Evolutionary conservation across 371 early-diverging fungal genomes (phyloP), one percentile per base, ranked within the genome.

Genomic region (Mortierella sp.): DNA sequence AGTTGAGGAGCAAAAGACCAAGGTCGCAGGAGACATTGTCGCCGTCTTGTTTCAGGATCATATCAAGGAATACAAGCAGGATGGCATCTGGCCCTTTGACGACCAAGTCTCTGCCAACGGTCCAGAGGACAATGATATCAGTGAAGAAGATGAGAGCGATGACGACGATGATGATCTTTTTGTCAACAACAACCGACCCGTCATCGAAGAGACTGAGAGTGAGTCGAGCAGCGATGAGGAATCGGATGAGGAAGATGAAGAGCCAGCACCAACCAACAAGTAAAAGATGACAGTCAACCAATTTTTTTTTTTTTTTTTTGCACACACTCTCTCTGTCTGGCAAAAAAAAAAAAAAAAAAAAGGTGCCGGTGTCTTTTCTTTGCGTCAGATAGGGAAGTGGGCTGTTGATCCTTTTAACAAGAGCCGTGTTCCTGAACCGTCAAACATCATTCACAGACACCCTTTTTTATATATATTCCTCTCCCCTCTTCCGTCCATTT

Each of bases 1-100:
- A 25, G 88, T 89, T 68, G 82, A 81, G 64, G 64, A 66, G 25
- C 66, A 82, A 82, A 71, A 59, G 85, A 88, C 83, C 67, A 95
- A 95, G 73, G 86, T 95, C 16, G 87, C 84, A 21, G 96, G 94
- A 29, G 94, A 95, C 70, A 93, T 95, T 57, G 85, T 85, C 0
- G 87, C 89, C 74, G 90, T 94, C 18, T 81, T 95, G 25, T 89
- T 94, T 64, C 89, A 92, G 0, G 88, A 90, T 23, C 91, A 95
- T 61, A 88, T 95, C 68, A 94, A 94, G 72, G 68, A 87, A 23
- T 75, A 95, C 43, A 89, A 89, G 65, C 85, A 85, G 61, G 69
- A 85, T 16, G 87, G 86, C 11, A 82, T 84, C 82, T 91, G 93
- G 92, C 90, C 87, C 62, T 89, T 88, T 64, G 81, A 81, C 25